Conservation (phyloP, 2,329 filamentous ascomycete genomes). For the Phialemonium atrogriseum region DNA sequence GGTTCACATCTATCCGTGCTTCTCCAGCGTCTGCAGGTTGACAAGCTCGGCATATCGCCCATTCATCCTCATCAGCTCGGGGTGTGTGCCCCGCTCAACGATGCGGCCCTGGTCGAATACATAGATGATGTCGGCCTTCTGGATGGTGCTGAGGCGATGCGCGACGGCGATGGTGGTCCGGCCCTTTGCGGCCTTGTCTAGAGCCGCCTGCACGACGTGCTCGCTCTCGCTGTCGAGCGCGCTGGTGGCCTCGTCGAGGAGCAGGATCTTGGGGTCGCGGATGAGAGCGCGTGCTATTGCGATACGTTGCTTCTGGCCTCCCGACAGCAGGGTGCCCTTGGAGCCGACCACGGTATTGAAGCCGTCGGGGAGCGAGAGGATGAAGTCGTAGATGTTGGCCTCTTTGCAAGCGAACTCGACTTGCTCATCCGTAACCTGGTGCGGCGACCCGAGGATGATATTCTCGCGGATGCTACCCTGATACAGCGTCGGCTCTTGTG, state of each 20-base stretch:
- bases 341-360: conserved; percentile 80
- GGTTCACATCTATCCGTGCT: conserved; percentile 32
- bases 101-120: conserved; percentile 89
- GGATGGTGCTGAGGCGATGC: conserved; percentile 84
- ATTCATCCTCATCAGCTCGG: conserved; percentile 59
- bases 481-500: conserved; percentile 90
- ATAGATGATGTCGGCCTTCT: conserved; percentile 90
- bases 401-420: conserved; percentile 77
- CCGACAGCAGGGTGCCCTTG: conserved; percentile 78
- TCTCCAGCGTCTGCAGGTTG: conserved; percentile 69
- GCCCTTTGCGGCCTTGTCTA: conserved; percentile 75
- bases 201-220: conserved; percentile 70
- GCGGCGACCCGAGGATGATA: conserved; percentile 68
- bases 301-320: conserved; percentile 91
- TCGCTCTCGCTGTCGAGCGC: conserved; percentile 71
- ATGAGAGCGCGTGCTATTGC: conserved; percentile 88
- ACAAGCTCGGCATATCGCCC: conserved; percentile 74
- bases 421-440: conserved; percentile 60
- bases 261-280: conserved; percentile 79
- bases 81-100: conserved; percentile 76
- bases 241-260: conserved; percentile 74
- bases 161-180: conserved; percentile 92
- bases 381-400: conserved; percentile 89
- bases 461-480: conserved; percentile 89
- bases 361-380: conserved; percentile 75